Percentiles rank a stretch among this genome's conserved stretches.
phyloP scores from a whole-genome alignment of 2,329 filamentous ascomycete species.

The Magnaporthales sp. region DNA sequence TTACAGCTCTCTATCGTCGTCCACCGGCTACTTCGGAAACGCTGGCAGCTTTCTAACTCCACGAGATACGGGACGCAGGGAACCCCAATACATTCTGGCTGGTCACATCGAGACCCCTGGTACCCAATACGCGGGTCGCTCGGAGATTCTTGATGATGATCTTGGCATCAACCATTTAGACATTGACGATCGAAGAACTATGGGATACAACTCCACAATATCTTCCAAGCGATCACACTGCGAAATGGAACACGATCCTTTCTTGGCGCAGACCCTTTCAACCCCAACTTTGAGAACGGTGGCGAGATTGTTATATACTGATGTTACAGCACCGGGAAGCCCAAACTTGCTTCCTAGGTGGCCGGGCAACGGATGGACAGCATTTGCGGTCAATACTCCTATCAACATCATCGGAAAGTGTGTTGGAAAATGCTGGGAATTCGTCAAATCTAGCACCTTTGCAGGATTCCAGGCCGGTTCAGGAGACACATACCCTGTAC shows the following conservation, averaged over 20 bases:
- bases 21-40: conserved; percentile 10
- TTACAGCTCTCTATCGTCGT: not conserved
- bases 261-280: not conserved
- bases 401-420: not conserved
- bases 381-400: not conserved
- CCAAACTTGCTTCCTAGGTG: not conserved
- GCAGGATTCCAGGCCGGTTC: not conserved
- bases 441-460: not conserved
- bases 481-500: not conserved
- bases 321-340: not conserved
- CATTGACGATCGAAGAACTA: conserved; percentile 42
- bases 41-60: conserved; percentile 3
- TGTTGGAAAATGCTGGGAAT: not conserved
- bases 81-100: conserved; percentile 37
- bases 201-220: conserved; percentile 27
- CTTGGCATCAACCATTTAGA: conserved; percentile 34
- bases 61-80: conserved; percentile 4
- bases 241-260: conserved; percentile 21
- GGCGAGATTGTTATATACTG: not conserved
- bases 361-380: not conserved
- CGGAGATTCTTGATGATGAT: conserved; percentile 39
- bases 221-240: conserved; percentile 28
- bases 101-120: conserved; percentile 43
- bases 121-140: conserved; percentile 21
- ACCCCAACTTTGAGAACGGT: not conserved